Evolutionary conservation across 208 protist genomes (phyloP).

Genomic region (Acanthamoeba culbertsoni): DNA sequence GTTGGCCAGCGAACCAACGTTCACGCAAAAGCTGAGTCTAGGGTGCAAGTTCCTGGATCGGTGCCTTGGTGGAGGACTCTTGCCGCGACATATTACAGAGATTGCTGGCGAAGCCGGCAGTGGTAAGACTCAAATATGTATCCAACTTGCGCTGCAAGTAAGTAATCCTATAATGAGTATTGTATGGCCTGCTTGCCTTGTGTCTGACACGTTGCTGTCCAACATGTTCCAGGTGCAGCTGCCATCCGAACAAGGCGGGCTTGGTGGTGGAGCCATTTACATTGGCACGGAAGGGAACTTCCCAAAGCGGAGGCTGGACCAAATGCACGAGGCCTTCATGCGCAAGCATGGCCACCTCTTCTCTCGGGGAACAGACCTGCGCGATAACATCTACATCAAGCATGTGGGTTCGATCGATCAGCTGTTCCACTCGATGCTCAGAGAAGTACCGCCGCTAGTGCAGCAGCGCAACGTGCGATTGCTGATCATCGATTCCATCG

Average conservation of each 20-base stretch:
- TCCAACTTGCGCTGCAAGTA: constrained; percentile 69
- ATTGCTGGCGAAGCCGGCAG: constrained; percentile 71
- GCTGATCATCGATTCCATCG: constrained; percentile 78
- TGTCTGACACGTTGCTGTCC: not conserved
- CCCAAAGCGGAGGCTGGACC: constrained; percentile 50
- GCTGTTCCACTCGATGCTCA: constrained; percentile 41
- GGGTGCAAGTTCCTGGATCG: constrained; percentile 67
- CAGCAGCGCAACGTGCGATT: constrained; percentile 59
- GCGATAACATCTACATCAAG: constrained; percentile 64
- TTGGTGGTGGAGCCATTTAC: constrained; percentile 72
- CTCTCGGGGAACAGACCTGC: not conserved
- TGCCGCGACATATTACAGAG: constrained; percentile 73
- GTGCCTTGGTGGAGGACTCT: constrained; percentile 70
- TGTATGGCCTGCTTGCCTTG: not conserved
- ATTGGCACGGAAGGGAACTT: constrained; percentile 63
- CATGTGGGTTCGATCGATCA: constrained; percentile 29
- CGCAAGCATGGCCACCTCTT: not conserved
- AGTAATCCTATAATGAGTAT: not conserved
- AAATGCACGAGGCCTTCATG: constrained; percentile 39
- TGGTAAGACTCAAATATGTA: constrained; percentile 76
- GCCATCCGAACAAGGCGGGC: constrained; percentile 65
- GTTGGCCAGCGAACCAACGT: not conserved
- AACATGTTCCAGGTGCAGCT: constrained; percentile 63
- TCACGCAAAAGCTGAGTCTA: constrained; percentile 35
- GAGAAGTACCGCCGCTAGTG: constrained; percentile 54